Base-by-base conservation (phyloP, 305 asterid species). In the Rubia occidens region DNA sequence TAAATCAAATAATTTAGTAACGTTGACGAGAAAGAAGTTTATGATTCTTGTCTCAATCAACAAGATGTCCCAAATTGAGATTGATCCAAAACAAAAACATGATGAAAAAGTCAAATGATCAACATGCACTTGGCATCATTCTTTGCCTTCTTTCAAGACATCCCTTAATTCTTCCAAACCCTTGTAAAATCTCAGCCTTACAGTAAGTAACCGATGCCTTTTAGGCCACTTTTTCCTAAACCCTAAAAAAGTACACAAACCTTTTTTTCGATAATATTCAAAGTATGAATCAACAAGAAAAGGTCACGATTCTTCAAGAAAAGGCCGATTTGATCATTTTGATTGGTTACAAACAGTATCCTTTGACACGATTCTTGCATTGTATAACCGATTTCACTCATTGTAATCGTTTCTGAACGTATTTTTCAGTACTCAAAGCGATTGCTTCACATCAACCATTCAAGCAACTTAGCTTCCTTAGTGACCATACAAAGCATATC, bases 401-500 rank as follows among this genome's bases (percentile, higher is more conserved):
- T 32, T 32, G 35, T 32, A 32, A 32, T 32, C 3, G 35, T 3
- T 32, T 32, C 35, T 32, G 35, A 2, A 32, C 35, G 35, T 2
- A 32, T 32, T 32, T 32, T 32, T 32, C 35, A 32, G 35, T 32
- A 32, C 67, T 13, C 18, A 40, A 29, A 40, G 35, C 32, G 26
- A 1, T 24, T 71, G 63, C 1, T 67, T 49, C 37, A 15, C 37
- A 5, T 21, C 8, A n/a, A 56, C 5, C 21, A 26, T 56, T 40
- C 9, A 40, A 61, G 74, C 62, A 72, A 72, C 66, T 72, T 47
- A 60, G 64, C 64, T 47, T 68, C 74, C 62, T 70, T 71, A 7
- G 75, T 85, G 60, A 82, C 65, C 39, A 60, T 60, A 87, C 83
- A 53, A 40, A 64, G 68, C 54, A 79, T 77, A 47, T 76, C 83